Base-by-base conservation (phyloP, 1,139 yeast species). In the Debaryomyces subglobosus region DNA sequence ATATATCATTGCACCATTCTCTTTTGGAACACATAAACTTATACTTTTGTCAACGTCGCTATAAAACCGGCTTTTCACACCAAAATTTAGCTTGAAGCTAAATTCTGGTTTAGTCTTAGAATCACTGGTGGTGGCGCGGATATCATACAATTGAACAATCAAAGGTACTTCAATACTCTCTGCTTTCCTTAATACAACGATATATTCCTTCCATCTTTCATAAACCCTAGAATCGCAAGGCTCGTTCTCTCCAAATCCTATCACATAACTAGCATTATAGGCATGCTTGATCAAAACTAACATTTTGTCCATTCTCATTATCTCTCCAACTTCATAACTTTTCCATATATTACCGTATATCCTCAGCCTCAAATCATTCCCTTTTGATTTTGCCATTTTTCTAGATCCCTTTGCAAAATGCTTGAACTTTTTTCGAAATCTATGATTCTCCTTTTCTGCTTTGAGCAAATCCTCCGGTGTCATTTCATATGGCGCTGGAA, bases 171-270 rank as follows among this genome's bases (percentile, higher is more conserved):
- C 69, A 0, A 59, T 46, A 48, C 74, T 67, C 23, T 80, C 82
- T 0, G 87, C 80, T 38, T 81, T 79, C 49, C 94, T 69, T 0
- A 86, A 81, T 3, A 86, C 88, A 1, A 86, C 84, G 30, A 81
- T 67, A 59, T 82, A 86, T 61, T 90, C 96, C 50, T 78, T 80
- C 94, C 96, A 89, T 41, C 89, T 69, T 50, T 86, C 90, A n/a
- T 74, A 53, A 2, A 87, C 74, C 44, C 85, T 66, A 0, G 89
- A 71, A 47, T 79, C 82, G 35, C 76, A 69, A 1, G 78, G 69
- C 47, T 79, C 85, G 13, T 68, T 67, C 50, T 83, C 88, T 20
- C 57, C 61, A 30, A 65, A 61, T 2, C 48, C 42, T 3, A 51
- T 39, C 2, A 60, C 50, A 7, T 47, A 45, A 8, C 48, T 48